Evolutionary conservation across 2,329 filamentous ascomycete genomes (phyloP).

Genomic region (Neurospora crassa): DNA sequence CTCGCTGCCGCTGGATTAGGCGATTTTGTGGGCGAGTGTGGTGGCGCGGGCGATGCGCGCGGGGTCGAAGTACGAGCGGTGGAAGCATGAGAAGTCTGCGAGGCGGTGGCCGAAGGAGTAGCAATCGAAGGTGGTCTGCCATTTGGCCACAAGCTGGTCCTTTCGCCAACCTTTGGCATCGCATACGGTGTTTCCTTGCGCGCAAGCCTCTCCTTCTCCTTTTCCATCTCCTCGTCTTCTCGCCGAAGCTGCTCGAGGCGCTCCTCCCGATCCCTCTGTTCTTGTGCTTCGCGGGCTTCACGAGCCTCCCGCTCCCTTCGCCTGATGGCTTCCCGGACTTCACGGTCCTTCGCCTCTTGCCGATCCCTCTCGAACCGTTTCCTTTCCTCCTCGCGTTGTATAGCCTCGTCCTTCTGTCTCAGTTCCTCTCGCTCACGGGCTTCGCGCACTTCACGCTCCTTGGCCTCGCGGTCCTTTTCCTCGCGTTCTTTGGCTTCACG

Average conservation of each 20-base stretch:
- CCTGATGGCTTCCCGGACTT: slow-evolving; percentile 7
- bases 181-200: slow-evolving; percentile 48
- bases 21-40: slow-evolving; percentile 17
- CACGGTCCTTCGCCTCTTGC: slow-evolving; percentile 10
- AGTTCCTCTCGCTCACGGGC: slow-evolving; percentile 18
- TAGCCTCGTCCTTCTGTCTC: not conserved
- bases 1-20: slow-evolving; percentile 26
- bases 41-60: slow-evolving; percentile 24
- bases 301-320: slow-evolving; percentile 14
- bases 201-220: slow-evolving; percentile 23
- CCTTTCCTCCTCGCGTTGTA: slow-evolving; percentile 21
- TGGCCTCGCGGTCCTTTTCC: slow-evolving; percentile 28
- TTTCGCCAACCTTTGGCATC: slow-evolving; percentile 57
- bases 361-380: slow-evolving; percentile 14
- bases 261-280: slow-evolving; percentile 10
- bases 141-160: slow-evolving; percentile 60
- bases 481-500: slow-evolving; percentile 29
- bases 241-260: slow-evolving; percentile 19
- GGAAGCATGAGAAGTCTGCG: slow-evolving; percentile 17
- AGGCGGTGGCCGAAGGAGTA: slow-evolving; percentile 22
- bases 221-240: slow-evolving; percentile 22
- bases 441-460: slow-evolving; percentile 32
- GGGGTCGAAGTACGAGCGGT: slow-evolving; percentile 7
- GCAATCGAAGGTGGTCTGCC: slow-evolving; percentile 37
- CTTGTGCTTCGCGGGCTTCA: slow-evolving; percentile 16